These are phyloP conservation scores for Rhodotorula sp. DNA, from an alignment of 1,284 basidiomycete genomes.

Conservation along the genomic window DNA sequence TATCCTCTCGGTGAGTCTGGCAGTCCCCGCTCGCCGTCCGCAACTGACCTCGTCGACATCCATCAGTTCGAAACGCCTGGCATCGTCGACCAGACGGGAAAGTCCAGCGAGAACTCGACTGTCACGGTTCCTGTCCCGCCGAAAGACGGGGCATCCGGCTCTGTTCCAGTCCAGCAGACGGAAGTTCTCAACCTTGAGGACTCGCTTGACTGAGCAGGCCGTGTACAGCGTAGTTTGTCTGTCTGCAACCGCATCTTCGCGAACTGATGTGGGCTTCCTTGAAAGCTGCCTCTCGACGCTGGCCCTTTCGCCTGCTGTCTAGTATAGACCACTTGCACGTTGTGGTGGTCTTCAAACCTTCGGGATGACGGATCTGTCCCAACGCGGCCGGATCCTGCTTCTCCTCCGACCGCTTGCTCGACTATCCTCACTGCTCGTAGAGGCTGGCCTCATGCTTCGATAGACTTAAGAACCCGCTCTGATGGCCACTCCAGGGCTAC, in stretches of 20 bases:
- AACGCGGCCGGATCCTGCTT: too few relatives aligned
- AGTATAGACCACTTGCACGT: too few relatives aligned
- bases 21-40: background rate
- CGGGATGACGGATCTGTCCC: too few relatives aligned
- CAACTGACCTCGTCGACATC: background rate
- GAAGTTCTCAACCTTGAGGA: conserved; percentile 12
- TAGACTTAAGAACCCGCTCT: too few relatives aligned
- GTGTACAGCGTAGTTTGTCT: background rate
- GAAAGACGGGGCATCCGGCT: background rate
- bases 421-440: too few relatives aligned
- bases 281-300: too few relatives aligned
- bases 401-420: too few relatives aligned
- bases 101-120: background rate
- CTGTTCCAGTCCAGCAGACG: background rate
- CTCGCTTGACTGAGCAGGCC: conserved; percentile 13
- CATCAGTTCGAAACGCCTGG: conserved; percentile 34
- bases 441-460: too few relatives aligned
- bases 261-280: too few relatives aligned
- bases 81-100: conserved; percentile 35
- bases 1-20: conserved; percentile 57
- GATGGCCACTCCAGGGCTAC: too few relatives aligned
- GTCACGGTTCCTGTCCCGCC: conserved; percentile 3
- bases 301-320: too few relatives aligned
- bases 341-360: too few relatives aligned
- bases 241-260: background rate